Conservation (phyloP, 176 grass and related monocot genomes). For the Poa pratensis region DNA sequence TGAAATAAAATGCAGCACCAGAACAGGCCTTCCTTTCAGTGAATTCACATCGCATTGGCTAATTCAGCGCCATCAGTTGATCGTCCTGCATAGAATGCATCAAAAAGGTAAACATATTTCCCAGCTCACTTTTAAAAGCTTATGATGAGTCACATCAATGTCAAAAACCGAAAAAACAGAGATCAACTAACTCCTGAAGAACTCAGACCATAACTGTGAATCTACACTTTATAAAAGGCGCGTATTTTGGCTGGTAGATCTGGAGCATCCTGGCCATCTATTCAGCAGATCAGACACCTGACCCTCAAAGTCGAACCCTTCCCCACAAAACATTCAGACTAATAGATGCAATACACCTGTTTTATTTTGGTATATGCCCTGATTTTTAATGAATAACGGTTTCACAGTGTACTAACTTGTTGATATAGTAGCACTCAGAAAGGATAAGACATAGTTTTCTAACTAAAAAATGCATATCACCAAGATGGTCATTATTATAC, state of each 20-base stretch:
- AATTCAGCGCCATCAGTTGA: conserved; percentile 63
- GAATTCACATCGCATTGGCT: conserved; percentile 81
- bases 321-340: conserved; percentile 16
- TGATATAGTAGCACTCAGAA: conserved; percentile 18
- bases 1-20: conserved; percentile 62
- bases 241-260: not conserved
- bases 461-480: not conserved
- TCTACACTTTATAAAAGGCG: conserved; percentile 24
- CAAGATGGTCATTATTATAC: not conserved
- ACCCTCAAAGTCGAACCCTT: conserved; percentile 16
- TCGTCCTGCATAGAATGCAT: conserved; percentile 67
- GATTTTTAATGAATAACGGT: not conserved
- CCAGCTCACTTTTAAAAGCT: conserved; percentile 12
- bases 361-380: not conserved
- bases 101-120: conserved; percentile 27
- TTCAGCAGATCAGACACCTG: not conserved
- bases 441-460: conserved; percentile 2
- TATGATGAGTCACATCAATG: not conserved
- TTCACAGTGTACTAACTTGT: conserved; percentile 16
- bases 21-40: conserved; percentile 87
- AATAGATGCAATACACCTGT: not conserved
- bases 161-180: not conserved
- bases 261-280: not conserved
- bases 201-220: not conserved
- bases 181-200: conserved; percentile 6